Base-by-base conservation (phyloP, 1,284 basidiomycete species). In the Anthracocystis setariae region DNA sequence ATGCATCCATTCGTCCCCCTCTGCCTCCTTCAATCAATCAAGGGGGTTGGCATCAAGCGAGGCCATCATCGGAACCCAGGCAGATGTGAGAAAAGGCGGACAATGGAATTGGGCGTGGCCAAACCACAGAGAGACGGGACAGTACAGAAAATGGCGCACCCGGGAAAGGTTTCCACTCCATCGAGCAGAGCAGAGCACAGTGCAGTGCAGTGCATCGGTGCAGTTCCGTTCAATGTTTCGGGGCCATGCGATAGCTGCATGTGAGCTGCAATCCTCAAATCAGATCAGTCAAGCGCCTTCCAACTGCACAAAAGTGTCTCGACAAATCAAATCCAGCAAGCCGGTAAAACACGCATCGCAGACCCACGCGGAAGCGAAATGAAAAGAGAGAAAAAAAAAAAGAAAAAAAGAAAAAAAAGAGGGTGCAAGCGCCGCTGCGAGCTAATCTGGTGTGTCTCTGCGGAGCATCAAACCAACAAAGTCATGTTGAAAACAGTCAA, bases 201-300 rank as follows among this genome's bases (percentile, higher is more conserved):
- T n/a, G n/a, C n/a, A n/a, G n/a, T n/a, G n/a, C n/a, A n/a, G n/a
- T n/a, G n/a, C n/a, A 27, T 21, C 17, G 8, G 42, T 39, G 37
- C 17, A 17, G 37, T n/a, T 7, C 37, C 8, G 17, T n/a, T n/a
- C n/a, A n/a, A n/a, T n/a, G n/a, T n/a, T 8, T 21, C 17, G 8
- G 42, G 7, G 37, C 17, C 5, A 15, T n/a, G 5, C 37, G 37
- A 39, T n/a, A 13, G 33, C 15, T n/a, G 42, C 50, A 53, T 57
- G 55, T 50, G 42, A 23, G 46, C 35, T 50, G 47, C 55, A 50
- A 49, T 57, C 47, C 55, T 48, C 25, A 21, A 9, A 33, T 38
- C 23, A 24, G 29, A 33, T 8, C 37, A 18, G 12, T 7, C 37
- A 38, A 5, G 37, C 12, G 37, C 15, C 15, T 15, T 33, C 8